phyloP scores from a whole-genome alignment of 2,329 filamentous ascomycete species.

The Scedosporium aurantiacum region DNA sequence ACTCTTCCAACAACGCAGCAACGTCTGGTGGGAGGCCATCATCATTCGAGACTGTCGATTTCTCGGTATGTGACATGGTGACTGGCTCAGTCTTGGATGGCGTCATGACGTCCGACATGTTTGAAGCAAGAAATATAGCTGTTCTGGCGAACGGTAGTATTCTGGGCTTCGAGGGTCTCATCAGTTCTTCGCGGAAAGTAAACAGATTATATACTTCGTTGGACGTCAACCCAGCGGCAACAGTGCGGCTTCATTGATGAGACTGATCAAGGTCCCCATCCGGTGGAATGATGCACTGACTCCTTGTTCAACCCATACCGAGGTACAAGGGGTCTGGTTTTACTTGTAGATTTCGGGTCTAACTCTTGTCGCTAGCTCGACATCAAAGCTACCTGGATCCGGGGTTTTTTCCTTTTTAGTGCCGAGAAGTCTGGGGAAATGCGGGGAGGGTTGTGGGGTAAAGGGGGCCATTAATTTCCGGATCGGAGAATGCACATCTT shows the following conservation, averaged over 20 bases:
- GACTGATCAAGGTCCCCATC: background rate
- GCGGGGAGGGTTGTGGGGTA: constrained; percentile 2
- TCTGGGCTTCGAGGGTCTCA: background rate
- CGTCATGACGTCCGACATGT: background rate
- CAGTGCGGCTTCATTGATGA: background rate
- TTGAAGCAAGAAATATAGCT: background rate
- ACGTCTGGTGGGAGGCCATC: constrained; percentile 1
- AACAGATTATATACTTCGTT: background rate
- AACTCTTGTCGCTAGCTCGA: background rate
- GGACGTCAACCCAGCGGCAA: background rate
- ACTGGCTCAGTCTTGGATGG: constrained; percentile 1
- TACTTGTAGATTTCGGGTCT: background rate
- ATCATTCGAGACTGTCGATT: background rate
- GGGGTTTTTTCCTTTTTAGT: background rate
- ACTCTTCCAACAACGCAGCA: constrained; percentile 3
- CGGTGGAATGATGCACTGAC: background rate
- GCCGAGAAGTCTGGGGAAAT: background rate
- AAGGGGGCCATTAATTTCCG: background rate
- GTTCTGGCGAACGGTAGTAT: background rate
- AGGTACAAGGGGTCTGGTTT: too few species aligned
- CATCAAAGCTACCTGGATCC: background rate
- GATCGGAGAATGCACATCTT: background rate
- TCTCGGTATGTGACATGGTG: constrained; percentile 2
- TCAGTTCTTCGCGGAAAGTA: background rate
- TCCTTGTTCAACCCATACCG: background rate